These are phyloP conservation scores for Trichoderma harzianum DNA, from an alignment of 2,329 filamentous ascomycete genomes.

Conservation along the genomic window DNA sequence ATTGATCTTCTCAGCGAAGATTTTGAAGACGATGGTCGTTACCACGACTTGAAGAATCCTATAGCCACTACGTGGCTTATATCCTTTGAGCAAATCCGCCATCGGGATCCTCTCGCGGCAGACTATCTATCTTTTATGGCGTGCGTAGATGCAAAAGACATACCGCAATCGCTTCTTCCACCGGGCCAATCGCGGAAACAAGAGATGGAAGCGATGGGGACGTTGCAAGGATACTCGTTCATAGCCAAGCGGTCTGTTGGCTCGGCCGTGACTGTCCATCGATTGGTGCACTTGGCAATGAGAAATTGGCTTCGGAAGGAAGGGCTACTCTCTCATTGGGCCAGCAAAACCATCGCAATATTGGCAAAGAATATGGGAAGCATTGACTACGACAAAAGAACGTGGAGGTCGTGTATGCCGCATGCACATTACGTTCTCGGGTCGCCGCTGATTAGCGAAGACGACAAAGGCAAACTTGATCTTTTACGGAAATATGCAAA, in stretches of 20 bases:
- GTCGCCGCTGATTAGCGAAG: background rate
- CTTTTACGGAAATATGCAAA: background rate
- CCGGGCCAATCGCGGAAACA: constrained; percentile 3
- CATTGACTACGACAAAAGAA: background rate
- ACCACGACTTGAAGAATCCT: constrained; percentile 27
- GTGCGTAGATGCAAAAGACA: constrained; percentile 30
- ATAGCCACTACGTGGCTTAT: constrained; percentile 35
- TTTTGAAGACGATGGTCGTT: constrained; percentile 32
- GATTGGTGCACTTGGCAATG: background rate
- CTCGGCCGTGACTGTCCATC: background rate
- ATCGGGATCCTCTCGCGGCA: constrained; percentile 26
- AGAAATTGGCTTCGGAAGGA: background rate
- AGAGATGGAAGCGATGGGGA: constrained; percentile 19
- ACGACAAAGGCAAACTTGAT: background rate
- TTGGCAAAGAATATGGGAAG: background rate
- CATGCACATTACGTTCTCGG: background rate
- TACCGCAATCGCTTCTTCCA: constrained; percentile 29
- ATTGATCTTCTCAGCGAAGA: constrained; percentile 29
- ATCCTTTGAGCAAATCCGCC: constrained; percentile 31
- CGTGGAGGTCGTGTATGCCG: background rate
- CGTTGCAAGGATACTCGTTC: background rate
- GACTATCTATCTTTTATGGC: constrained; percentile 31
- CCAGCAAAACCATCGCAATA: background rate
- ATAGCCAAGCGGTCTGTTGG: background rate
- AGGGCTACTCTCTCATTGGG: background rate